Evolutionary conservation across 2,329 filamentous ascomycete species (phyloP), one percentile per base, ranked within the genome.

Genomic region (Drechslera avenae): DNA sequence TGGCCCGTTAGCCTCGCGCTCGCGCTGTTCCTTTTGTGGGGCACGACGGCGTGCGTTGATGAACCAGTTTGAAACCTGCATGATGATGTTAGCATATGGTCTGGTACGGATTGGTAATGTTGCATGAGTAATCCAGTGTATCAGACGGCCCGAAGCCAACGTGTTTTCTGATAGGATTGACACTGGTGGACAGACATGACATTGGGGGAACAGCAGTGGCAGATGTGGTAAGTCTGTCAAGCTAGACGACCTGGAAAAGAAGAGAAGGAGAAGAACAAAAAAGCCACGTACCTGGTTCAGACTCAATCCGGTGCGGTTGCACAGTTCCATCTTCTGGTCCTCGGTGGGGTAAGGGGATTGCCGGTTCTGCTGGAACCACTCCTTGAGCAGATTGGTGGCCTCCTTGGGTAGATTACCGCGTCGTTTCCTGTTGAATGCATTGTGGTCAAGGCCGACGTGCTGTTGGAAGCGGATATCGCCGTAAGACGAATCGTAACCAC

Each of bases 391-490:
- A 68, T 92, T 89, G 0, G 91, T 96, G 0, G 90, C 90, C 46
- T 91, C 88, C 68, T 95, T 95, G n/a, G 91, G 91, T 3, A 96
- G 79, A 66, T 96, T 96, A 1, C 91, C 91, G 32, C 91, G 82
- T 44, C 91, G 81, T 70, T 80, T 78, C 63, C 81, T 62, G 52
- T 82, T 70, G 55, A 69, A 71, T 1, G 57, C 52, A 28, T 59
- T 65, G n/a, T 65, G 63, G 30, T 71, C 66, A 9, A 65, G 50
- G 16, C 62, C 63, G 8, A 68, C 46, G 14, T 63, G 53, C 21
- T 63, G 58, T 34, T 73, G 69, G 47, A 72, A 73, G 16, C 60
- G 62, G 40, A 67, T 67, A 32, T 66, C 62, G 28, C 60, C 51
- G 33, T 66, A 64, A 5, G 48, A 23, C 8, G 50, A 46, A 6